Evolutionary conservation across 495 filamentous ascomycete genomes (phyloP).

Genomic region (Aspergillus carlsbadensis): DNA sequence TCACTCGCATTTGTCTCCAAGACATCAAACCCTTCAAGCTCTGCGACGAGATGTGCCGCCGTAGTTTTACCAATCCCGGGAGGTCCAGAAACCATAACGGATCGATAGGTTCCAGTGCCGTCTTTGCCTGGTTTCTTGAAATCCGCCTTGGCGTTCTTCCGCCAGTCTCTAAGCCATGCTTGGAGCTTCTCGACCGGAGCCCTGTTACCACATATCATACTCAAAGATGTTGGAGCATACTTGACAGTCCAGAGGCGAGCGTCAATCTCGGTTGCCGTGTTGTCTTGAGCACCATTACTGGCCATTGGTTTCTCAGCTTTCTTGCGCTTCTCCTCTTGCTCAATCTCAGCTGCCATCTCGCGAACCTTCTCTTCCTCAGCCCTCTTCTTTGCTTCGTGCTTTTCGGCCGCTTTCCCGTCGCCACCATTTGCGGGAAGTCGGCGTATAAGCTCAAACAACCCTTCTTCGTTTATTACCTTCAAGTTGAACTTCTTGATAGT

Average conservation of each 20-base stretch:
- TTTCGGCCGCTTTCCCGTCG: conserved; percentile 80
- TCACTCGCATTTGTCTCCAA: conserved; percentile 96
- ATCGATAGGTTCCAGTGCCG: conserved; percentile 73
- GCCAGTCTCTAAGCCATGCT: conserved; percentile 81
- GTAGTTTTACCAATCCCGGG: conserved; percentile 98
- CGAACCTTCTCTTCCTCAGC: conserved; percentile 75
- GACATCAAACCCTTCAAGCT: conserved; percentile 88
- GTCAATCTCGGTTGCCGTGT: conserved; percentile 37
- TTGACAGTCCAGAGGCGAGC: conserved; percentile 91
- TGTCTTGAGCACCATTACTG: neutral
- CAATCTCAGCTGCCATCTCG: conserved; percentile 79
- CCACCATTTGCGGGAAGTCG: conserved; percentile 84
- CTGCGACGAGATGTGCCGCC: conserved; percentile 90
- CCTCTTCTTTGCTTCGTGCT: conserved; percentile 76
- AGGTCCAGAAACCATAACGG: conserved; percentile 90
- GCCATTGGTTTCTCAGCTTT: conserved; percentile 26
- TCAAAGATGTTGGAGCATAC: conserved; percentile 81
- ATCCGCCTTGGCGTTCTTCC: conserved; percentile 63
- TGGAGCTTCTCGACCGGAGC: conserved; percentile 83
- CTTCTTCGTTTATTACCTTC: conserved; percentile 92
- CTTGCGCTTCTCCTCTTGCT: conserved; percentile 54
- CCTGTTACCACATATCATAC: conserved; percentile 96
- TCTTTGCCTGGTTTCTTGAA: conserved; percentile 82
- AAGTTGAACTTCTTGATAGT: conserved; percentile 75
- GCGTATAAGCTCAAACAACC: conserved; percentile 83